Evolutionary conservation across 1,139 yeast genomes (phyloP).

Genomic region (Magnusiomyces clavatus): DNA sequence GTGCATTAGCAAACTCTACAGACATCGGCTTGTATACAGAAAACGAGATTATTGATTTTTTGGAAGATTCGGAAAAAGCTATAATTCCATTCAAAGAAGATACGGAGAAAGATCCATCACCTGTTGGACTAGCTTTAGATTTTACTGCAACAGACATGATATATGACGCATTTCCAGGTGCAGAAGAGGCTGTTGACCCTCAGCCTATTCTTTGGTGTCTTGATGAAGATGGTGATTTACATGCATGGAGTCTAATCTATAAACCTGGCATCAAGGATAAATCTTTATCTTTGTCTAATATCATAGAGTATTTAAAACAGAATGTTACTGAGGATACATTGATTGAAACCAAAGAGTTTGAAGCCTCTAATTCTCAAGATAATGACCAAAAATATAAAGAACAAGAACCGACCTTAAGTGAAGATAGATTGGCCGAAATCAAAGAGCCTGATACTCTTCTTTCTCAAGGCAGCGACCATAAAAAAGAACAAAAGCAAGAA

Average conservation of each 20-base stretch:
- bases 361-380: too few species aligned
- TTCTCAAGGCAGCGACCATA: too few species aligned
- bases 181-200: slow-evolving; percentile 44
- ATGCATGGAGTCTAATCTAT: slow-evolving; percentile 55
- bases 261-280: slow-evolving; percentile 16
- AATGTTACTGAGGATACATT: neutral
- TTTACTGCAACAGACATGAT: slow-evolving; percentile 41
- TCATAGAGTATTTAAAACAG: neutral
- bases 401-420: too few species aligned
- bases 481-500: too few species aligned
- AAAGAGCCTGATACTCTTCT: too few species aligned
- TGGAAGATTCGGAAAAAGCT: slow-evolving; percentile 64
- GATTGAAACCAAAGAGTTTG: neutral
- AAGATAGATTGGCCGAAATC: neutral
- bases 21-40: slow-evolving; percentile 45
- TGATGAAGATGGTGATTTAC: slow-evolving; percentile 53
- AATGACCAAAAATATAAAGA: too few species aligned
- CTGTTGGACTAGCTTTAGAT: slow-evolving; percentile 63
- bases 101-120: slow-evolving; percentile 44
- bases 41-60: slow-evolving; percentile 35
- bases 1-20: slow-evolving; percentile 55
- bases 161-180: slow-evolving; percentile 47
- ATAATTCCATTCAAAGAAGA: slow-evolving; percentile 63
- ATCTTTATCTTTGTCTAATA: slow-evolving; percentile 9
- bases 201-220: slow-evolving; percentile 58